Percentiles rank a stretch among this genome's conserved stretches.
Conservation (phyloP, 1,139 yeast species). For the Protomyces macrosporus region DNA sequence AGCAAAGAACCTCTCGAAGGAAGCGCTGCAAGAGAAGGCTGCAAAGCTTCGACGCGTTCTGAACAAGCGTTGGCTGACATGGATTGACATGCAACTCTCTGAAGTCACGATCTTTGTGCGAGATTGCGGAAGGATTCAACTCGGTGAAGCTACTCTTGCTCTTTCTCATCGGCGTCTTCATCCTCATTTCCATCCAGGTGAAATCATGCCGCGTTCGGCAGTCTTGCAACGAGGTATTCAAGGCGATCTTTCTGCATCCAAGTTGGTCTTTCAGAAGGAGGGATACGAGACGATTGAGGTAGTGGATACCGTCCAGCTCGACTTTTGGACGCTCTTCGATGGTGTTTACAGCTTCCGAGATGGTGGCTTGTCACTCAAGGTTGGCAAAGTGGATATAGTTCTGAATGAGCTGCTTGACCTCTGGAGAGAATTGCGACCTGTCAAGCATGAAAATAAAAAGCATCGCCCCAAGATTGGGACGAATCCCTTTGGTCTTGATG, state of each 20-base stretch:
- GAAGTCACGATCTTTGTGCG: constrained; percentile 26
- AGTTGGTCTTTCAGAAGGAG: constrained; percentile 31
- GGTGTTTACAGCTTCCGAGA: constrained; percentile 38
- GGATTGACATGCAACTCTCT: constrained; percentile 29
- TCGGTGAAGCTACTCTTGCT: constrained; percentile 23
- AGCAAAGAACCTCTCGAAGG: not conserved
- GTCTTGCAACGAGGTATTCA: constrained; percentile 12
- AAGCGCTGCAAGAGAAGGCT: not conserved
- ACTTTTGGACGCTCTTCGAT: constrained; percentile 39
- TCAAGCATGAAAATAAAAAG: not conserved
- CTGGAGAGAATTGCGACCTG: constrained; percentile 4
- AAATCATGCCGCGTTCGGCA: constrained; percentile 9
- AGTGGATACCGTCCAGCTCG: constrained; percentile 37
- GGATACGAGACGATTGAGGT: constrained; percentile 38
- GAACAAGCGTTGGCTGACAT: not conserved
- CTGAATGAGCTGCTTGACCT: constrained; percentile 33
- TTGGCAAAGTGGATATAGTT: constrained; percentile 35
- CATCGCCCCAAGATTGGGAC: not conserved
- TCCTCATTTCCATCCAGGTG: constrained; percentile 4
- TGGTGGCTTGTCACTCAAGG: constrained; percentile 37
- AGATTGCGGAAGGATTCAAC: constrained; percentile 28
- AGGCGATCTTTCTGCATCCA: constrained; percentile 18
- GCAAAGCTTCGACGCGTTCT: not conserved
- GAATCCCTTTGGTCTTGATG: constrained; percentile 2
- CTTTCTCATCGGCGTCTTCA: constrained; percentile 17